Evolutionary conservation across 768 basidiomycete genomes (phyloP), one percentile per base, ranked within the genome.

Genomic region (Tephrocybe sp.): DNA sequence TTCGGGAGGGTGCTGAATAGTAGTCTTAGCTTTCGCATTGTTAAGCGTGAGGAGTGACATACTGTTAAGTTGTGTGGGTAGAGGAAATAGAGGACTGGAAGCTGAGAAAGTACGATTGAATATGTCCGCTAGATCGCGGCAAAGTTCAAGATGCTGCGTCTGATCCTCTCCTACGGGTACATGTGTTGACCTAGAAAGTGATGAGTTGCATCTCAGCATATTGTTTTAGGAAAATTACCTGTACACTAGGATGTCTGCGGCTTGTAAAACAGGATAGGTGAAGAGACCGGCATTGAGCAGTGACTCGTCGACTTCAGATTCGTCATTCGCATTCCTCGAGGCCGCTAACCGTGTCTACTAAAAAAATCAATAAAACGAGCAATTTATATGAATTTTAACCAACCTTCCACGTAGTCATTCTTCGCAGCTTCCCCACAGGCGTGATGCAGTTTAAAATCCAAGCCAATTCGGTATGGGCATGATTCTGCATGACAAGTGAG

Each of bases 391-490:
- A 5, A 16, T 26, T 11, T 28, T 13, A 13, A 52, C 72, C 24
- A 51, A 89, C 92, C 82, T 98, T 98, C 93, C 95, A 98, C 0
- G 92, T 93, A 4, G 94, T 98, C 96, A 98, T 97, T 35, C 94
- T 69, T 32, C 84, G 81, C 9, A 98, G 69, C 57, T 83, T 84
- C 9, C 92, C 92, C 18, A 95, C 75, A 0, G 92, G 86, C 0
- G 91, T 87, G 26, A 93, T 69, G 58, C 92, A 96, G 55, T 81
- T 89, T 49, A 98, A 65, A 40, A 95, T 83, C 96, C 95, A 98
- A 2, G 89, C 86, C 15, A 97, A 69, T 57, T 98, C 94, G 1
- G 84, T 78, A 61, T 98, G 95, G 53, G 87, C 76, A 44, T 75
- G 83, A 47, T 94, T 91, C 92, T 96, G 51, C 19, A 28, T 15